These are phyloP conservation scores for Colletotrichum shisoi DNA, from an alignment of 2,329 filamentous ascomycete genomes.

Conservation along the genomic window DNA sequence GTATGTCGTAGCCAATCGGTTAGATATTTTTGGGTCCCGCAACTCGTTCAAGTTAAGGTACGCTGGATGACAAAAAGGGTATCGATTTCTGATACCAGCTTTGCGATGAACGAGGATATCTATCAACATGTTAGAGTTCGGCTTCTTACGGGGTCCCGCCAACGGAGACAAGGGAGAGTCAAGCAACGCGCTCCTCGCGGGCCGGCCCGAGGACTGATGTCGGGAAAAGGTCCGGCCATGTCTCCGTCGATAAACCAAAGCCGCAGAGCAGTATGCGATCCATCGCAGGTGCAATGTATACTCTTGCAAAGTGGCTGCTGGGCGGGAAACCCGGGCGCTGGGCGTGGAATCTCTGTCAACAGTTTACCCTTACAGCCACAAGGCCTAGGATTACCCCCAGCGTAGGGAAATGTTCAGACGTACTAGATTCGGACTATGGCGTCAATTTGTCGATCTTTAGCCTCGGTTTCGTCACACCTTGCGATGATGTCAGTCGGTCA, in stretches of 20 bases:
- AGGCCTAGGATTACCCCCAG: conserved; percentile 8
- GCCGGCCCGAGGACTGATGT: conserved; percentile 10
- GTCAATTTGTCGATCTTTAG: conserved; percentile 37
- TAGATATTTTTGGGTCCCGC: not conserved
- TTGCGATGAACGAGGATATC: not conserved
- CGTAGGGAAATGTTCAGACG: conserved; percentile 4
- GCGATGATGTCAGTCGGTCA: conserved; percentile 37
- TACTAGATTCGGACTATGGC: conserved; percentile 30
- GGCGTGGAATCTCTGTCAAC: not conserved
- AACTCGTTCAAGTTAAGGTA: no score
- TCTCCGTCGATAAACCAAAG: not conserved
- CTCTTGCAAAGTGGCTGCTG: not conserved
- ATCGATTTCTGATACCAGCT: no score
- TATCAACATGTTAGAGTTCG: not conserved
- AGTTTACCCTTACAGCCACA: conserved; percentile 14
- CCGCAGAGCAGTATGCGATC: not conserved
- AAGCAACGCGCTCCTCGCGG: conserved; percentile 17
- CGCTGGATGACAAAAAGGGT: not conserved
- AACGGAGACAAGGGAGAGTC: conserved; percentile 1
- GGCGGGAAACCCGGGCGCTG: not conserved
- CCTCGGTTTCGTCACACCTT: conserved; percentile 33
- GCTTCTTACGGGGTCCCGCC: no score
- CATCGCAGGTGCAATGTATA: not conserved
- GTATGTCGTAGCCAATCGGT: not conserved
- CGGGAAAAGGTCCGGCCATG: no score